A percentile compares a stretch with the other conserved stretches of the same genome.
Evolutionary conservation across 2,329 filamentous ascomycete species (phyloP).

Genomic region (Sphaerulina vaccinii): DNA sequence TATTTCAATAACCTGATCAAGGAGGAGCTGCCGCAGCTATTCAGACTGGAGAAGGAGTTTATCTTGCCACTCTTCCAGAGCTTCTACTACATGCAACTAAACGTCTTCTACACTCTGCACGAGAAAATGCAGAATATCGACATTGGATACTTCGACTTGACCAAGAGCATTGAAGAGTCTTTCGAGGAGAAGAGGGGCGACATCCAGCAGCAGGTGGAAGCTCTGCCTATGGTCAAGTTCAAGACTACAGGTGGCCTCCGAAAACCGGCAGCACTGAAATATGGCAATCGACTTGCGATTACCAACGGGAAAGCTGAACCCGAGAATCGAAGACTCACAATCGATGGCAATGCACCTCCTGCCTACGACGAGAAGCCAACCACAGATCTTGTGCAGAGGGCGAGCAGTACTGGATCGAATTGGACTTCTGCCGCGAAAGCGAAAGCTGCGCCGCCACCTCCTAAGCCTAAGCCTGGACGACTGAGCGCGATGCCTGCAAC

Average conservation of each 20-base stretch:
- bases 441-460: slow-evolving; percentile 51
- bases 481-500: slow-evolving; percentile 62
- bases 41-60: slow-evolving; percentile 85
- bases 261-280: slow-evolving; percentile 50
- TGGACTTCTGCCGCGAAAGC: slow-evolving; percentile 49
- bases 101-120: slow-evolving; percentile 97
- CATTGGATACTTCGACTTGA: slow-evolving; percentile 96
- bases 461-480: slow-evolving; percentile 65
- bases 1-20: slow-evolving; percentile 98
- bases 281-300: slow-evolving; percentile 44
- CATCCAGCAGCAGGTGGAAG: slow-evolving; percentile 80
- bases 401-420: slow-evolving; percentile 36
- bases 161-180: slow-evolving; percentile 84
- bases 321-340: slow-evolving; percentile 31
- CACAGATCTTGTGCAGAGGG: slow-evolving; percentile 30
- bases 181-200: slow-evolving; percentile 87
- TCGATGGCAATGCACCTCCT: slow-evolving; percentile 28
- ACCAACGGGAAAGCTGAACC: slow-evolving; percentile 31
- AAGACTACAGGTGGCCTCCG: slow-evolving; percentile 74
- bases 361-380: slow-evolving; percentile 26
- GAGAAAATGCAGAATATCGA: slow-evolving; percentile 97
- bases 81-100: slow-evolving; percentile 99
- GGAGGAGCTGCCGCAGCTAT: slow-evolving; percentile 90
- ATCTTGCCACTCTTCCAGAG: slow-evolving; percentile 97
- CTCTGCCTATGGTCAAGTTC: slow-evolving; percentile 81